Percentiles rank a stretch among this genome's conserved stretches.
Evolutionary conservation across 768 basidiomycete species (phyloP).

Genomic region (Suillus occidentalis): DNA sequence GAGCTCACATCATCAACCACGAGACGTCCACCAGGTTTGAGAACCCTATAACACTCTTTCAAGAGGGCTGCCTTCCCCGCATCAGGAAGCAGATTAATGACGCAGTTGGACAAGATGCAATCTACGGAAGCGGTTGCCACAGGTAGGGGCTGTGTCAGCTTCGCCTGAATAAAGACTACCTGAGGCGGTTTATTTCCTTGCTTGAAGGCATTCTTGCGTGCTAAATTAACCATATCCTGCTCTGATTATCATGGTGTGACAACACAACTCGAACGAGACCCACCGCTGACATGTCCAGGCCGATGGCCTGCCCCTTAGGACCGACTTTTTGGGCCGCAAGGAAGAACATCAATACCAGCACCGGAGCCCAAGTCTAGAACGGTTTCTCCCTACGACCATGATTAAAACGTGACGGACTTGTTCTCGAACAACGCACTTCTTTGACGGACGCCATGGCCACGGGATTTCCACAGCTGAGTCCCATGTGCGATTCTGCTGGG

Average conservation of each 20-base stretch:
- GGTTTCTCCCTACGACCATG: constrained; percentile 47
- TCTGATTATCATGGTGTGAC: neutral
- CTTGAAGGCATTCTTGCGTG: constrained; percentile 44
- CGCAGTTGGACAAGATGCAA: constrained; percentile 59
- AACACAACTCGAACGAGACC: constrained; percentile 8
- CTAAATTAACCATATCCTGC: constrained; percentile 52
- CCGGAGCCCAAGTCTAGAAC: constrained; percentile 60
- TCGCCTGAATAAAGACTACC: constrained; percentile 47
- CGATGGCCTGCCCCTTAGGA: constrained; percentile 48
- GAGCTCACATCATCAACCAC: constrained; percentile 47
- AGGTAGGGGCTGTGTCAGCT: constrained; percentile 45
- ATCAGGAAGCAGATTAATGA: constrained; percentile 48
- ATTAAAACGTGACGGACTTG: neutral
- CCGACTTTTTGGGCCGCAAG: constrained; percentile 53
- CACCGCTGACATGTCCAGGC: constrained; percentile 53
- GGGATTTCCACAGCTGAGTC: constrained; percentile 57
- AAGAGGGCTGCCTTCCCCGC: constrained; percentile 43
- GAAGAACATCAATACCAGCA: constrained; percentile 57
- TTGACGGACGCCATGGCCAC: constrained; percentile 45
- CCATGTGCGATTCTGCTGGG: constrained; percentile 46
- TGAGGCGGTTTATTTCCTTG: constrained; percentile 46
- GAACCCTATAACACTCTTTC: constrained; percentile 47
- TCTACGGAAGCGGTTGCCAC: constrained; percentile 49
- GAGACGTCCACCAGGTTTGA: constrained; percentile 59
- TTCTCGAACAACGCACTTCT: constrained; percentile 32